A percentile compares a stretch with the other conserved stretches of the same genome.
Conservation (phyloP, 1,284 basidiomycete species). For the Boletus hoseneyae region DNA sequence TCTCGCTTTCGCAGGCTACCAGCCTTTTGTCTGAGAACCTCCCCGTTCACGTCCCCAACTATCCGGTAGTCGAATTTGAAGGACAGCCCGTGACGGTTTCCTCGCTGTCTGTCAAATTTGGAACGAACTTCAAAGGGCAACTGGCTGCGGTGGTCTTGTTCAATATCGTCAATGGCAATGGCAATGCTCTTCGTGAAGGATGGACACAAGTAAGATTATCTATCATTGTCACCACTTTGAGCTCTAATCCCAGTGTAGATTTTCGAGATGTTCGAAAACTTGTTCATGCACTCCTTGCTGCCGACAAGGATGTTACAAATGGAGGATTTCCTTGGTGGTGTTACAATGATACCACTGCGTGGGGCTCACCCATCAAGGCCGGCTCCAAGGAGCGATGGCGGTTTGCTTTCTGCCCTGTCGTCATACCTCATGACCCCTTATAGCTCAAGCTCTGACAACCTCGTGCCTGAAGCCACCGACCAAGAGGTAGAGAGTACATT, state of each 20-base stretch:
- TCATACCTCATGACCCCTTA: slow-evolving; percentile 98
- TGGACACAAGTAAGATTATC: slow-evolving; percentile 77
- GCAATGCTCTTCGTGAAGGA: slow-evolving; percentile 90
- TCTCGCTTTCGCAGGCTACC: slow-evolving; percentile 87
- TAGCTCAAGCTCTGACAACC: slow-evolving; percentile 61
- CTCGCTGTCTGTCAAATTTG: slow-evolving; percentile 89
- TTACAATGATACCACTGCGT: slow-evolving; percentile 85
- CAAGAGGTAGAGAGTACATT: slow-evolving; percentile 92
- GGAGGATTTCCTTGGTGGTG: slow-evolving; percentile 93
- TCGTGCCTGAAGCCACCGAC: slow-evolving; percentile 81
- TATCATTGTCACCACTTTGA: neutral
- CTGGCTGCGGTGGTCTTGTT: slow-evolving; percentile 97
- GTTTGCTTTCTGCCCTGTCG: slow-evolving; percentile 90
- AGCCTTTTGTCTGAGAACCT: slow-evolving; percentile 75
- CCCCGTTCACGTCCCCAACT: slow-evolving; percentile 74
- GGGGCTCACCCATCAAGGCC: slow-evolving; percentile 67
- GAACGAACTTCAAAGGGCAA: slow-evolving; percentile 94
- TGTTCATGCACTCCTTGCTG: slow-evolving; percentile 91
- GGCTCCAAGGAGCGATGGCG: slow-evolving; percentile 75
- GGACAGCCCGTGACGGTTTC: slow-evolving; percentile 88
- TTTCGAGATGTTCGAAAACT: slow-evolving; percentile 97
- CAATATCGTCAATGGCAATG: slow-evolving; percentile 96
- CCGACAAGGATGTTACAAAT: slow-evolving; percentile 89
- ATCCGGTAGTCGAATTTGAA: slow-evolving; percentile 92
- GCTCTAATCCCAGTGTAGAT: slow-evolving; percentile 51